phyloP scores from a whole-genome alignment of 495 filamentous ascomycete genomes.

The Aspergillus steynii region DNA sequence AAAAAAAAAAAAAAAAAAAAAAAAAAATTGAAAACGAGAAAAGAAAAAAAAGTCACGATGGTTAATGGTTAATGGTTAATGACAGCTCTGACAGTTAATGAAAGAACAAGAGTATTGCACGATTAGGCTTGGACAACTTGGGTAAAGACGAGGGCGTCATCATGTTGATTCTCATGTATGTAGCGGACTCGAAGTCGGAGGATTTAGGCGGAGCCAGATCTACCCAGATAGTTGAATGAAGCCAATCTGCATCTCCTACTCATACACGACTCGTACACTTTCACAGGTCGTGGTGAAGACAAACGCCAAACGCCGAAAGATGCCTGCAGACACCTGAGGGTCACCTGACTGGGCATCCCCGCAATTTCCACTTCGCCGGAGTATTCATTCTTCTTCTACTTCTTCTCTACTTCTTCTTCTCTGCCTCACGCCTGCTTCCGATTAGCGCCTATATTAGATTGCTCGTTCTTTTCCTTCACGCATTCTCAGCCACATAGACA shows the following conservation, averaged over 20 bases:
- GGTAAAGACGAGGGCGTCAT: background rate
- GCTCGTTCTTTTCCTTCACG: background rate
- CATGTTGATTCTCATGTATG: background rate
- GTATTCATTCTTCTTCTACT: no score
- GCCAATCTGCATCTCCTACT: background rate
- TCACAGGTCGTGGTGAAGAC: background rate
- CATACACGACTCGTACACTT: background rate
- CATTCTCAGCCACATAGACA: background rate
- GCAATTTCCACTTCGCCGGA: no score
- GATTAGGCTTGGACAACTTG: background rate
- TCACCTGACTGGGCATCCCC: background rate
- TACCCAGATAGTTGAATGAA: background rate
- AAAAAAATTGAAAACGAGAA: background rate
- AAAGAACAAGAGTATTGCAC: background rate
- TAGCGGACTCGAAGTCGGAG: background rate
- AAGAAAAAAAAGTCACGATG: background rate
- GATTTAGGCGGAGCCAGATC: background rate
- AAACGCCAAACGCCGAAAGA: background rate
- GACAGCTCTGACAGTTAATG: background rate
- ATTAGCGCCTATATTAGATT: no score
- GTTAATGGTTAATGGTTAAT: background rate
- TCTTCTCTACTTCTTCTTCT: no score
- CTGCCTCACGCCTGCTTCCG: no score
- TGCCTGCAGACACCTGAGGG: background rate
- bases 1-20: background rate